Conservation (phyloP, 805 yeast genomes). For the Ogataea parapolymorpha region DNA sequence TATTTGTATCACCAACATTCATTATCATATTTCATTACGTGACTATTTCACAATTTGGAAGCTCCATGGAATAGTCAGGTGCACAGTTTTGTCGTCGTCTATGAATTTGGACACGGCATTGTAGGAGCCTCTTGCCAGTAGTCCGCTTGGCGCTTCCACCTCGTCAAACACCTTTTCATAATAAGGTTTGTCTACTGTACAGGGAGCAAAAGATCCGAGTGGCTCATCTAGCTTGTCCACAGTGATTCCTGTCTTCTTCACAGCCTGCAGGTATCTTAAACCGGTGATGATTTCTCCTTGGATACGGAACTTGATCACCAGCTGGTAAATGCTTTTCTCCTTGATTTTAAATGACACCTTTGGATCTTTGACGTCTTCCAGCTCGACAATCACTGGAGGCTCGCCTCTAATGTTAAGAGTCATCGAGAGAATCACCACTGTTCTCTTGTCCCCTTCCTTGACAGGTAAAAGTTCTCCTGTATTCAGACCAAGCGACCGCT, state of each 20-base stretch:
- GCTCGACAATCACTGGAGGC: conserved; percentile 62
- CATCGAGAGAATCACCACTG: conserved; percentile 78
- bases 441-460: conserved; percentile 67
- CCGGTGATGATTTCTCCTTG: conserved; percentile 88
- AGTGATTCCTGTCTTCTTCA: conserved; percentile 83
- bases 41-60: conserved; percentile 66
- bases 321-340: conserved; percentile 71
- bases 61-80: conserved; percentile 78
- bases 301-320: conserved; percentile 73
- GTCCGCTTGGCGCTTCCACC: conserved; percentile 89
- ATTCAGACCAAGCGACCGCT: conserved; percentile 75
- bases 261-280: conserved; percentile 75
- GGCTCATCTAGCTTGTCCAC: conserved; percentile 86
- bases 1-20: conserved; percentile 11
- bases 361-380: conserved; percentile 50
- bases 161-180: conserved; percentile 67
- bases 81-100: conserved; percentile 79
- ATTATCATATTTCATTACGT: conserved; percentile 2
- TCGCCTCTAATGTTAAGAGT: conserved; percentile 66
- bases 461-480: conserved; percentile 58
- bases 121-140: conserved; percentile 84
- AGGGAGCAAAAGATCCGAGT: conserved; percentile 88
- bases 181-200: conserved; percentile 72
- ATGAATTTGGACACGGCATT: conserved; percentile 77
- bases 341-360: conserved; percentile 71